Base-by-base conservation (phyloP, 2,329 filamentous ascomycete species). In the Penicillium freii region DNA sequence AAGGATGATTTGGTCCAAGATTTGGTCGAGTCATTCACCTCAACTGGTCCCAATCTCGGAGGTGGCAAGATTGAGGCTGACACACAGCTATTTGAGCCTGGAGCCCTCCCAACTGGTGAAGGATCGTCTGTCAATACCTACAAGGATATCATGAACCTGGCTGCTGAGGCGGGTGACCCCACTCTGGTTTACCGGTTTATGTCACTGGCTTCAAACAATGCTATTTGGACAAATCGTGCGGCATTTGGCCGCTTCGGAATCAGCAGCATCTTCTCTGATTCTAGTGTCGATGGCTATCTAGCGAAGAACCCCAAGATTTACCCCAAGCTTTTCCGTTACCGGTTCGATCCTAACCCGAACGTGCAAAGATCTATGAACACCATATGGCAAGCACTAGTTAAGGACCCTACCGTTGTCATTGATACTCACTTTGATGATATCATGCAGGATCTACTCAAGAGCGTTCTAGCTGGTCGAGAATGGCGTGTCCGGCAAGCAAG, bases 181-280 rank as follows among this genome's bases (percentile, higher is more conserved):
- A 92, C 90, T 65, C 80, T 99, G n/a, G 90, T 97, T 1, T 99
- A 99, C 78, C 91, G 92, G 60, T 97, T 99, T 77, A 99, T 99
- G 94, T 93, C 92, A 0, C 82, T 99, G 64, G 94, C 94, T 3
- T 91, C 92, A 1, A 96, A 97, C 69, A 95, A 96, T 47, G 92
- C 92, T 0, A 95, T 96, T 17, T 99, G 94, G 94, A 93, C 92
- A 1, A 96, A 92, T n/a, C 86, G 94, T 50, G 95, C 94, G 1
- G 94, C 94, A 0, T 97, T 99, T 75, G 94, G 94, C 3, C 85
- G 92, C 11, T 97, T 97, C 64, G 94, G 94, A 0, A 82, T 99
- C 49, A 95, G 92, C 72, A 94, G 85, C 64, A 93, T 99, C 60
- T 84, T 99, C 47, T 94, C 91, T 0, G 91, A 96, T 67, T 92